phyloP scores from a whole-genome alignment of 108 stramenopile genomes.

The Skeletonema menzelii region DNA sequence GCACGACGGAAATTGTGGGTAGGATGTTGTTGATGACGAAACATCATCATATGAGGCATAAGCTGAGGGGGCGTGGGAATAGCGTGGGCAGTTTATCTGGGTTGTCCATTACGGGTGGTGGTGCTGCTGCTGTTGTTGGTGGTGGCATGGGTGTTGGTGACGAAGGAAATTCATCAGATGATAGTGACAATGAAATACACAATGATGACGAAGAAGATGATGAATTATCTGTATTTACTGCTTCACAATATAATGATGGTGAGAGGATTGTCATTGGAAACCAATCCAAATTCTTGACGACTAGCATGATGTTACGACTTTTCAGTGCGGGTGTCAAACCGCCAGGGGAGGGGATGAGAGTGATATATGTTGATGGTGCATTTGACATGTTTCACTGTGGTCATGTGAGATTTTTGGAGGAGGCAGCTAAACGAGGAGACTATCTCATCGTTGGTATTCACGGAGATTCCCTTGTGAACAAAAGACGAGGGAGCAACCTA shows the following conservation, averaged over 20 bases:
- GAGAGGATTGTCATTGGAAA: conserved; percentile 36
- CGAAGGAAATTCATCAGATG: conserved; percentile 7
- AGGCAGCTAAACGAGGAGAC: conserved; percentile 84
- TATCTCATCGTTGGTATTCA: conserved; percentile 98
- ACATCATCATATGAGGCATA: conserved; percentile 78
- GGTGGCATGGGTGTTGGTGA: not conserved
- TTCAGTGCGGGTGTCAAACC: conserved; percentile 89
- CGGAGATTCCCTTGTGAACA: conserved; percentile 92
- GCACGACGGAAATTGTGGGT: conserved; percentile 99
- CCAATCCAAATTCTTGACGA: conserved; percentile 93
- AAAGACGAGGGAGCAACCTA: conserved; percentile 70
- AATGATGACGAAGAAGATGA: conserved; percentile 16
- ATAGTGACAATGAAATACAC: conserved; percentile 46
- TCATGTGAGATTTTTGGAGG: conserved; percentile 91
- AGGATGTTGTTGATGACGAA: conserved; percentile 93
- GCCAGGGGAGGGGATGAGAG: conserved; percentile 81
- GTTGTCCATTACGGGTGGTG: conserved; percentile 12
- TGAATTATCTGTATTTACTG: conserved; percentile 25
- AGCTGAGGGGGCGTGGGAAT: conserved; percentile 7
- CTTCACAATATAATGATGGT: conserved; percentile 15
- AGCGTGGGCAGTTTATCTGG: conserved; percentile 35
- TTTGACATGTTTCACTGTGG: conserved; percentile 99
- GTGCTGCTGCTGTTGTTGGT: not conserved
- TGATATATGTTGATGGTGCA: conserved; percentile 97
- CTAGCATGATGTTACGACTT: conserved; percentile 86